These are phyloP conservation scores for Neofusicoccum sp. DNA, from an alignment of 2,329 filamentous ascomycete species.

Conservation along the genomic window DNA sequence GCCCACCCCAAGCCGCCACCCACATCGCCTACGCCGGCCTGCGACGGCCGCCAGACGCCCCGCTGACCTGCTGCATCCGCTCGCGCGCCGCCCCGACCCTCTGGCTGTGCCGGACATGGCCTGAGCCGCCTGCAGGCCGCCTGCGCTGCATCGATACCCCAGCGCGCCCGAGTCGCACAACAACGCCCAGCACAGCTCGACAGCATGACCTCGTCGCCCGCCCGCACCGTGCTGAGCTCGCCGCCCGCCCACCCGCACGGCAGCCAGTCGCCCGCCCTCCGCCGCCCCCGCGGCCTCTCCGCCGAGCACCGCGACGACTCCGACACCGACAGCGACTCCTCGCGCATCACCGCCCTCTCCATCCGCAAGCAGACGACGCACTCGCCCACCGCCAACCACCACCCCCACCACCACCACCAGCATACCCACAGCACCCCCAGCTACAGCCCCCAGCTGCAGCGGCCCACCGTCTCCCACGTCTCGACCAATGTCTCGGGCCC, in stretches of 20 bases:
- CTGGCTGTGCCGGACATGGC: conserved; percentile 18
- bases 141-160: conserved; percentile 2
- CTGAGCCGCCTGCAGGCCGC: not conserved
- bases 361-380: conserved; percentile 35
- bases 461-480: conserved; percentile 19
- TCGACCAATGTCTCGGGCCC: conserved; percentile 30
- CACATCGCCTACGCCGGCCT: not conserved
- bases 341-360: conserved; percentile 39
- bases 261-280: not conserved
- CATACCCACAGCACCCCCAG: conserved; percentile 38
- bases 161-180: conserved; percentile 16
- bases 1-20: not conserved
- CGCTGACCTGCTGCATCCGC: not conserved
- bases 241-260: conserved; percentile 5
- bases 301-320: conserved; percentile 22
- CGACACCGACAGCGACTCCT: conserved; percentile 41
- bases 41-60: not conserved
- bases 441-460: conserved; percentile 27
- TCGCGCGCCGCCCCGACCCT: not conserved
- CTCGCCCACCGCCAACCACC: conserved; percentile 39
- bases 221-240: conserved; percentile 11
- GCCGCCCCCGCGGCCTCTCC: not conserved
- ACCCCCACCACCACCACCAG: conserved; percentile 25
- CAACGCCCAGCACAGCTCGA: conserved; percentile 5
- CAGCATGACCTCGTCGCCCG: conserved; percentile 19